Percentiles rank a stretch among this genome's conserved stretches.
Evolutionary conservation across 2,329 filamentous ascomycete genomes (phyloP).

Genomic region (Trichoderma koningiopsis): DNA sequence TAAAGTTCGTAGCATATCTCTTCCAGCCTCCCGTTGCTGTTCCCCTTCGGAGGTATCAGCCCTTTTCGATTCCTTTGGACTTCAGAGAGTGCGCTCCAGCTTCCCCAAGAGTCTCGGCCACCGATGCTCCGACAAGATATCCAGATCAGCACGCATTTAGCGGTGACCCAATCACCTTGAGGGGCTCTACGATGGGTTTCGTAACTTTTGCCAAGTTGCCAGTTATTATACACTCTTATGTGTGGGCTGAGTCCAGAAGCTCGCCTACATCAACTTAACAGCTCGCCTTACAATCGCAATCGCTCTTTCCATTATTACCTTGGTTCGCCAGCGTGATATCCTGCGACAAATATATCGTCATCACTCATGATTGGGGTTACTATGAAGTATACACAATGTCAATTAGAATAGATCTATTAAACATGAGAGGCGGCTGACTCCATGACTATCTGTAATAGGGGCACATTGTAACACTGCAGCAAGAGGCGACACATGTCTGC

Average conservation of each 20-base stretch:
- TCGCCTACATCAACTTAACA: background rate
- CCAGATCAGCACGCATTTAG: background rate
- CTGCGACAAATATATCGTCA: background rate
- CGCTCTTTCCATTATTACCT: background rate
- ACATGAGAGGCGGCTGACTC: background rate
- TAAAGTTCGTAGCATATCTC: background rate
- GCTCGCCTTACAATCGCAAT: background rate
- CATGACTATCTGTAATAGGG: background rate
- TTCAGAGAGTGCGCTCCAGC: background rate
- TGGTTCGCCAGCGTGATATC: background rate
- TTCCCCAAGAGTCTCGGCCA: background rate
- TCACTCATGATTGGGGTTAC: background rate
- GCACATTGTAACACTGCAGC: background rate
- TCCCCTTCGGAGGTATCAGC: background rate
- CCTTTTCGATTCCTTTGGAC: background rate
- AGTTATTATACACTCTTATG: background rate
- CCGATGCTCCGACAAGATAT: background rate
- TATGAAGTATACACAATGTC: background rate
- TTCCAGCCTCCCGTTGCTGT: background rate
- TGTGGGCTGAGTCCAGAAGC: slow-evolving; percentile 1
- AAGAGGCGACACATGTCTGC: background rate
- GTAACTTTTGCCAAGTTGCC: background rate
- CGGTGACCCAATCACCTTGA: background rate
- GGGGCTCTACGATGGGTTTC: background rate
- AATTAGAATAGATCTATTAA: background rate